Base-by-base conservation (phyloP, 2,329 filamentous ascomycete genomes). In the Cladosporium sp. region DNA sequence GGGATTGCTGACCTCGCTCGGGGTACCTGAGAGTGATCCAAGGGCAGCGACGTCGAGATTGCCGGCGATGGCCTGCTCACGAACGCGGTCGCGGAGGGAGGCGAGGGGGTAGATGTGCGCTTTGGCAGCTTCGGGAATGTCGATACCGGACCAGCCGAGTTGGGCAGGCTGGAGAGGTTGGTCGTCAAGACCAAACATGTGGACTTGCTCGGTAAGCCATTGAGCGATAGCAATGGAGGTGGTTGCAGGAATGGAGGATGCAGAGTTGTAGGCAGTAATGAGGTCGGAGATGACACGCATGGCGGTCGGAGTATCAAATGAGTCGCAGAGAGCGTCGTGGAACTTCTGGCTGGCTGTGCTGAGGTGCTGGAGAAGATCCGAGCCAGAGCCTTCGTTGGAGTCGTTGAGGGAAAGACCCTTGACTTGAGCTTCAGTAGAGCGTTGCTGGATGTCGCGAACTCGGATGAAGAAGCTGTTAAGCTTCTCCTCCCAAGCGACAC, bases 131-230 rank as follows among this genome's bases (percentile, higher is more conserved):
- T 84, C 80, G 0, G 87, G 86, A 44, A 90, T 85, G 57, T 88
- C 86, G 60, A 88, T 83, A 34, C 88, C 88, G 36, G 84, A 83
- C 88, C 88, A 91, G 51, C 87, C 88, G 60, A 90, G 85, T 18
- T 78, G 76, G 21, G 76, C 74, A 7, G 73, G 66, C 54, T 83
- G 78, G 28, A 77, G 77, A 3, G 73, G 85, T 77, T 67, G 84
- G 3, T 86, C 82, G 74, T 93, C 90, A 0, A 97, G 85, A 49
- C 94, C 94, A 68, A 97, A 91, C 68, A 94, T 92, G 67, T 90
- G 90, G 18, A 95, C 88, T 67, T 97, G 90, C 66, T 88, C 88
- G 1, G 93, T 97, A 54, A 97, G 83, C 89, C 91, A 97, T 62
- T 86, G 84, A 7, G 90, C 92, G 64, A 92, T 77, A 12, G 81